Conservation (phyloP, 1,139 yeast genomes). For the Oligophagozyma castellii region DNA sequence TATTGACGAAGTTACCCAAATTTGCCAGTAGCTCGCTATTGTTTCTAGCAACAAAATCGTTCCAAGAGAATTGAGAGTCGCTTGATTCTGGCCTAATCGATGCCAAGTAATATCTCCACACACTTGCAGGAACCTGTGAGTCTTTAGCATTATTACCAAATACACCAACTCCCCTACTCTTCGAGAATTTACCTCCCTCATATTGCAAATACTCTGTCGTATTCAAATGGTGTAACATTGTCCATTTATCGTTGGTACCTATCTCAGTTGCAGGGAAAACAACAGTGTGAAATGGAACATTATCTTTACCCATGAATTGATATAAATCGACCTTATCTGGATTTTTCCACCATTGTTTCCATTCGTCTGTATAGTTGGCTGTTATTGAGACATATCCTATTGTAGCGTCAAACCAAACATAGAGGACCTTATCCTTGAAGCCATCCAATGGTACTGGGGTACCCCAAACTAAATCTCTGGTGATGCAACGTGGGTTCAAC, state of each 20-base stretch:
- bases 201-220: slow-evolving; percentile 95
- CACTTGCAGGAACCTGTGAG: slow-evolving; percentile 80
- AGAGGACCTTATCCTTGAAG: slow-evolving; percentile 76
- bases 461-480: slow-evolving; percentile 97
- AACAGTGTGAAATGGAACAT: slow-evolving; percentile 96
- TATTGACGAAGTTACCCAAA: slow-evolving; percentile 91
- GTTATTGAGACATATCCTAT: slow-evolving; percentile 95
- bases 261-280: slow-evolving; percentile 88
- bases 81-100: slow-evolving; percentile 89
- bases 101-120: slow-evolving; percentile 94
- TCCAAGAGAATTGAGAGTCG: slow-evolving; percentile 96
- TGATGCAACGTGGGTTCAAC: slow-evolving; percentile 84
- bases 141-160: slow-evolving; percentile 96
- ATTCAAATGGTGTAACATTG: slow-evolving; percentile 76
- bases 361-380: slow-evolving; percentile 74
- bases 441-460: slow-evolving; percentile 87
- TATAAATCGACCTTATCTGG: slow-evolving; percentile 75
- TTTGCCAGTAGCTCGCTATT: slow-evolving; percentile 89
- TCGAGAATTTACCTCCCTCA: slow-evolving; percentile 95
- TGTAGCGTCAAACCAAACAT: slow-evolving; percentile 98
- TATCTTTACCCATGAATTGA: slow-evolving; percentile 99
- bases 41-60: slow-evolving; percentile 84
- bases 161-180: slow-evolving; percentile 93
- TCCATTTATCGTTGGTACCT: slow-evolving; percentile 85
- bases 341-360: slow-evolving; percentile 87